Evolutionary conservation across 768 basidiomycete genomes (phyloP).

Genomic region (Lyophyllum semitale): DNA sequence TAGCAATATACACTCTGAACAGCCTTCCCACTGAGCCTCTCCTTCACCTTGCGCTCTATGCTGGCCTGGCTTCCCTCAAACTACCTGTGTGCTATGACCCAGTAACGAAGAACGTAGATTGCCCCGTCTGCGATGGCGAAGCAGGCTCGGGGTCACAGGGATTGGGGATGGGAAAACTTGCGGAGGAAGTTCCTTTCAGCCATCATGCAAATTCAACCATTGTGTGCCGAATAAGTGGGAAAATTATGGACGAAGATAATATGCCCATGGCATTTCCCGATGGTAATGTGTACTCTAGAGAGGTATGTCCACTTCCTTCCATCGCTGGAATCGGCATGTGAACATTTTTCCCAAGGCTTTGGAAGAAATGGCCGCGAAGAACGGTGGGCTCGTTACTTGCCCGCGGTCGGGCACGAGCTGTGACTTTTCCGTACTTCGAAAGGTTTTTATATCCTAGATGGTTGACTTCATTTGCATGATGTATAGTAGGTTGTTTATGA

Average conservation of each 20-base stretch:
- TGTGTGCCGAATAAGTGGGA: slow-evolving; percentile 87
- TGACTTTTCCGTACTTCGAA: slow-evolving; percentile 67
- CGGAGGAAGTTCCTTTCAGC: slow-evolving; percentile 84
- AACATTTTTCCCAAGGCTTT: slow-evolving; percentile 57
- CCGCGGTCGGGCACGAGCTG: slow-evolving; percentile 72
- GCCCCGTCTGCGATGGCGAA: slow-evolving; percentile 84
- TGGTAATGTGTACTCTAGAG: slow-evolving; percentile 91
- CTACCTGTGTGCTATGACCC: slow-evolving; percentile 79
- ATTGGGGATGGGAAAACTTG: slow-evolving; percentile 70
- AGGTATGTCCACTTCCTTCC: slow-evolving; percentile 49
- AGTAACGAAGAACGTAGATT: slow-evolving; percentile 73
- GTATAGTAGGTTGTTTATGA: not conserved
- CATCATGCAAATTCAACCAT: slow-evolving; percentile 97
- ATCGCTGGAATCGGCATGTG: slow-evolving; percentile 5
- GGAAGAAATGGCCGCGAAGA: slow-evolving; percentile 83
- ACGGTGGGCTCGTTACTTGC: slow-evolving; percentile 80
- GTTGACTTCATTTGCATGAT: not conserved
- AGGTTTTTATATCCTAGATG: slow-evolving; percentile 88
- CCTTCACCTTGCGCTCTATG: slow-evolving; percentile 85
- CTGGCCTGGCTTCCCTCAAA: slow-evolving; percentile 89
- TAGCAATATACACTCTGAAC: slow-evolving; percentile 85
- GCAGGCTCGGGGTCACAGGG: slow-evolving; percentile 34
- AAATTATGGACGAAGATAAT: slow-evolving; percentile 94
- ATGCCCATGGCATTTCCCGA: slow-evolving; percentile 91
- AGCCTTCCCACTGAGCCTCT: slow-evolving; percentile 86